Evolutionary conservation across 176 grass and related monocot genomes (phyloP), one percentile per base, ranked within the genome.

Genomic region (Puccinellia tenuiflora): DNA sequence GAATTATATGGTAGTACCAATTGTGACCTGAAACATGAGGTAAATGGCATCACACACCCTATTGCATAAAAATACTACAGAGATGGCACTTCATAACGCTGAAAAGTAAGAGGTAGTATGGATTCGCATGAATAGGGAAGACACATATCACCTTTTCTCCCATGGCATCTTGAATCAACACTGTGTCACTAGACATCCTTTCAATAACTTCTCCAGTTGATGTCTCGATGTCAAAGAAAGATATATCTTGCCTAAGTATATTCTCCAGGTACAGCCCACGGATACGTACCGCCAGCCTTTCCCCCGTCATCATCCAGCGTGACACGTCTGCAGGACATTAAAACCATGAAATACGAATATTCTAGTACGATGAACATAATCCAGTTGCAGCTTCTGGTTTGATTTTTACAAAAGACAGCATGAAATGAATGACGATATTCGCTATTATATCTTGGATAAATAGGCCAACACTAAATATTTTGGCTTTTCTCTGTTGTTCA

Each of bases 101-200:
- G 25, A 56, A 56, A 78, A 31, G 15, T 21, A 63, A 51, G 34
- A 13, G 7, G 0, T 3, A n/a, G 16, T 65, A 25, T 40, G 15
- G 21, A 66, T 29, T 29, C 9, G 35, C 51, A 70, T 57, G 21
- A 31, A 59, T 74, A 13, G 37, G 50, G 17, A 57, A n/a, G 59
- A 3, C 9, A 39, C 20, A 68, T 73, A 54, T 73, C 57, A 92
- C 93, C 83, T 92, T 95, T 80, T 92, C 88, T 81, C 90, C 93
- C 81, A 95, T 92, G 26, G 93, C 93, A 48, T 95, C 90, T 88
- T 95, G 93, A 60, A 95, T 92, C 42, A 95, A 81, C 73, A 90
- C 81, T 62, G 93, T 95, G 75, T 92, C 93, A 46, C 88, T 88
- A 39, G 93, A 90, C 88, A 95, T 95, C 56, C 93, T 90, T 59